These are phyloP conservation scores for Clitocybe nebularis DNA, from an alignment of 1,284 basidiomycete genomes.

Conservation along the genomic window DNA sequence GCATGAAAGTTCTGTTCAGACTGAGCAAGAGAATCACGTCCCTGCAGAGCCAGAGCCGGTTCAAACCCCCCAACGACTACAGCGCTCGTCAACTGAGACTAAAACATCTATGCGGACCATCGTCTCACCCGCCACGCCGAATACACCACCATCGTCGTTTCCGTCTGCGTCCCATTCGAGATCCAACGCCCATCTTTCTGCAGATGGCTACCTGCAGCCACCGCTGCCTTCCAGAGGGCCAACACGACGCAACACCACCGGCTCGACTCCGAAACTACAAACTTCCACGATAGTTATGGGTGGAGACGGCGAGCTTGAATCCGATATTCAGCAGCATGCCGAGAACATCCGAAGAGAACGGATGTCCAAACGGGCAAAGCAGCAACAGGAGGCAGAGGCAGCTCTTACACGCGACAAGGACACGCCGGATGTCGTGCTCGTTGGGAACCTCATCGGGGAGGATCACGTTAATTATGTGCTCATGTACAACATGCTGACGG, in stretches of 20 bases:
- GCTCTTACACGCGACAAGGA: constrained; percentile 36
- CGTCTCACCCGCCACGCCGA: constrained; percentile 18
- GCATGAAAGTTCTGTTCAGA: constrained; percentile 8
- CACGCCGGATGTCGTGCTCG: constrained; percentile 61
- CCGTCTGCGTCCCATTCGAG: constrained; percentile 15
- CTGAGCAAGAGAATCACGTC: constrained; percentile 11
- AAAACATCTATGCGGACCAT: constrained; percentile 34
- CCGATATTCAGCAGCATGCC: constrained; percentile 79
- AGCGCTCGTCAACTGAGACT: constrained; percentile 47
- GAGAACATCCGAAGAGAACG: constrained; percentile 80
- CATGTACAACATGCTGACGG: constrained; percentile 99
- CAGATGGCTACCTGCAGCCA: constrained; percentile 51
- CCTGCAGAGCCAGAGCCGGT: constrained; percentile 36
- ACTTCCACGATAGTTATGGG: constrained; percentile 22
- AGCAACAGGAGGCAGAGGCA: constrained; percentile 48
- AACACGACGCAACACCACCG: constrained; percentile 46
- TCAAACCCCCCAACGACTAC: constrained; percentile 24
- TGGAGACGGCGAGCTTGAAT: constrained; percentile 35
- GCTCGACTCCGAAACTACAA: constrained; percentile 26
- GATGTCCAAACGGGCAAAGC: constrained; percentile 64
- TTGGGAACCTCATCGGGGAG: constrained; percentile 95
- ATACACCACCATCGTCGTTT: constrained; percentile 12
- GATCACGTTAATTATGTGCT: constrained; percentile 98
- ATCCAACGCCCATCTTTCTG: constrained; percentile 28
- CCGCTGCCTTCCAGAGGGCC: constrained; percentile 35